phyloP scores from a whole-genome alignment of 2,329 filamentous ascomycete genomes.

The Pseudogymnoascus sp. region DNA sequence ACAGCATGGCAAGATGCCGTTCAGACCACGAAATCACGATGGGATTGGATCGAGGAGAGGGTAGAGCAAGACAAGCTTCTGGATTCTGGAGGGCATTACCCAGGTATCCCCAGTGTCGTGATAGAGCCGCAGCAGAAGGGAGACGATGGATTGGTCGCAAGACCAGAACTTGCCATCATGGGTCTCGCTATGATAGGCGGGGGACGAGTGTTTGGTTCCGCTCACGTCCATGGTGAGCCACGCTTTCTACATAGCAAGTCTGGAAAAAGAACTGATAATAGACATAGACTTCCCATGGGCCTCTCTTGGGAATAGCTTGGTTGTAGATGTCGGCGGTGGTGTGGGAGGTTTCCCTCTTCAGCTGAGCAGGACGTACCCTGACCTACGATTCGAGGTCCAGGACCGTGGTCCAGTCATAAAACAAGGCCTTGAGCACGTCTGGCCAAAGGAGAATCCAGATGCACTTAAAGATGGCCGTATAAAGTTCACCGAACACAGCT shows the following conservation, averaged over 20 bases:
- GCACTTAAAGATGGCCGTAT: conserved; percentile 17
- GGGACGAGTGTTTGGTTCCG: conserved; percentile 21
- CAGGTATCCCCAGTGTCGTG: conserved; percentile 16
- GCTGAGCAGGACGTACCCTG: conserved; percentile 26
- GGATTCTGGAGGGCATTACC: conserved; percentile 15
- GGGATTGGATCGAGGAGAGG: conserved; percentile 30
- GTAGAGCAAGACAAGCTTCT: too few relatives aligned
- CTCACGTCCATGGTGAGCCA: conserved; percentile 23
- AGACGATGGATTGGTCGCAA: conserved; percentile 11
- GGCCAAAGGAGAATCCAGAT: conserved; percentile 23
- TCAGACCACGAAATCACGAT: conserved; percentile 23
- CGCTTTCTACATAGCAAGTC: background rate
- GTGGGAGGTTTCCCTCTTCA: conserved; percentile 28
- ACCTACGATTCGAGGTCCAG: conserved; percentile 30
- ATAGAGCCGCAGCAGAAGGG: conserved; percentile 17
- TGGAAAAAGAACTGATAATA: background rate
- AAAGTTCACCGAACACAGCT: conserved; percentile 22
- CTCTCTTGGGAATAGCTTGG: conserved; percentile 17
- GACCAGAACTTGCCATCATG: conserved; percentile 23
- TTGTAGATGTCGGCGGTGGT: conserved; percentile 27
- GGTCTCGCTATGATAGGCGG: conserved; percentile 26
- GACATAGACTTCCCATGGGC: conserved; percentile 23
- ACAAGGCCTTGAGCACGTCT: conserved; percentile 22
- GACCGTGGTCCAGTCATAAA: conserved; percentile 26
- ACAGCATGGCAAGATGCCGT: too few relatives aligned